These are phyloP conservation scores for Xylariaceae sp. DNA, from an alignment of 2,329 filamentous ascomycete genomes.

Conservation along the genomic window DNA sequence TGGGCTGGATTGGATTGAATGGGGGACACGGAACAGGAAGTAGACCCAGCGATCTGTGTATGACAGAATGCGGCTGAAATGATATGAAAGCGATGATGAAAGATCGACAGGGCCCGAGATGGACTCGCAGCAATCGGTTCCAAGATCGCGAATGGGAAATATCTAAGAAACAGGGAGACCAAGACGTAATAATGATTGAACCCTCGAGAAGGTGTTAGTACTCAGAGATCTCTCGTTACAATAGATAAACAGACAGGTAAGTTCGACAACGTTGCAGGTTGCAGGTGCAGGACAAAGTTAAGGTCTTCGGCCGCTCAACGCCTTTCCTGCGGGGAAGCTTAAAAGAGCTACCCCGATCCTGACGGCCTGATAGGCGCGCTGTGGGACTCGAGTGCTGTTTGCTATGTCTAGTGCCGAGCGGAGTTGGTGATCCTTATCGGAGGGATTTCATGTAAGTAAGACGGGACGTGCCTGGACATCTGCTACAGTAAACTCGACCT, in stretches of 20 bases:
- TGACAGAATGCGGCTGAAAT: neutral
- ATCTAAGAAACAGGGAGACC: no score
- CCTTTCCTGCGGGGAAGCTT: slow-evolving; percentile 26
- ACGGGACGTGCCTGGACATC: no score
- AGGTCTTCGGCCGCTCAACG: slow-evolving; percentile 3
- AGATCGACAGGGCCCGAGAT: slow-evolving; percentile 24
- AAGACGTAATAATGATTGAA: no score
- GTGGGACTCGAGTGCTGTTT: neutral
- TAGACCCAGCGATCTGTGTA: slow-evolving; percentile 13
- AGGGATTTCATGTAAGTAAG: neutral
- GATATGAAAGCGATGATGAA: slow-evolving; percentile 1
- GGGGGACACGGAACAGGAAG: neutral
- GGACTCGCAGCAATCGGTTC: neutral
- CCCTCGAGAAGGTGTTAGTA: no score
- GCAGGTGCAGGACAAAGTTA: slow-evolving; percentile 2
- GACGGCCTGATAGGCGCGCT: neutral
- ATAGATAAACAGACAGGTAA: no score
- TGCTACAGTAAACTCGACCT: no score
- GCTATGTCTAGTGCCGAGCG: neutral
- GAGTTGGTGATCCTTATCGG: slow-evolving; percentile 7
- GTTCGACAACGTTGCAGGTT: slow-evolving; percentile 5
- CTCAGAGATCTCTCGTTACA: no score
- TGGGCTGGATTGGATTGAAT: neutral
- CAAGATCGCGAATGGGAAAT: neutral
- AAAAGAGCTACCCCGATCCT: slow-evolving; percentile 24